Conservation (phyloP, 768 basidiomycete species). For the Strobilomyces dryophilus region DNA sequence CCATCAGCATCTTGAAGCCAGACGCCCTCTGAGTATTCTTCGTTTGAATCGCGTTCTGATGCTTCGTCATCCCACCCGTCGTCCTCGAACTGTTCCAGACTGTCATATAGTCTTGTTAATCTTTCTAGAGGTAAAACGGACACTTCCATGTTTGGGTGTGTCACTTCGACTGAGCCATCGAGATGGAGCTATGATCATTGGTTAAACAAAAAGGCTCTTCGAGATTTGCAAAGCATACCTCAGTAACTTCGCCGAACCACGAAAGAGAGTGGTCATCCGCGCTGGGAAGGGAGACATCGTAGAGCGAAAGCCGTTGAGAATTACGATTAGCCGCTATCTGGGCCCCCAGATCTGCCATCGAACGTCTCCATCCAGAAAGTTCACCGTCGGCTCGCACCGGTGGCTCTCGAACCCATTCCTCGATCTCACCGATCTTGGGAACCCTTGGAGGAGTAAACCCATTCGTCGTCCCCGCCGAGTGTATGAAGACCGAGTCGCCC, state of each 20-base stretch:
- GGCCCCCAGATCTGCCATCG: slow-evolving; percentile 63
- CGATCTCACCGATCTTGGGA: slow-evolving; percentile 81
- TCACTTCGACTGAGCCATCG: slow-evolving; percentile 71
- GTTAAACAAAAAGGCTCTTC: slow-evolving; percentile 5
- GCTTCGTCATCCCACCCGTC: slow-evolving; percentile 49
- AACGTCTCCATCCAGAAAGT: slow-evolving; percentile 66
- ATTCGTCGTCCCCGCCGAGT: slow-evolving; percentile 66
- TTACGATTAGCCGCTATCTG: slow-evolving; percentile 47
- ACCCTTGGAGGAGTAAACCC: slow-evolving; percentile 66
- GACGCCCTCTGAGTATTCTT: slow-evolving; percentile 39
- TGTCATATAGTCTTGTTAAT: slow-evolving; percentile 75
- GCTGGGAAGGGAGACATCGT: slow-evolving; percentile 40
- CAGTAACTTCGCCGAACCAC: slow-evolving; percentile 89
- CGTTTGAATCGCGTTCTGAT: slow-evolving; percentile 34
- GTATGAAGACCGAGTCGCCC: slow-evolving; percentile 83
- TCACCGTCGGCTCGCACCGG: slow-evolving; percentile 47
- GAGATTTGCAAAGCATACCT: slow-evolving; percentile 39
- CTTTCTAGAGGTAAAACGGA: slow-evolving; percentile 58
- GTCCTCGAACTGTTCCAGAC: slow-evolving; percentile 74
- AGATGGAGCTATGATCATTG: slow-evolving; percentile 51
- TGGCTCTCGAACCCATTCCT: slow-evolving; percentile 69
- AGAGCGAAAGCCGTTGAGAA: slow-evolving; percentile 36
- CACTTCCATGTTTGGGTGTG: slow-evolving; percentile 54
- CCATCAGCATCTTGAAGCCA: slow-evolving; percentile 43
- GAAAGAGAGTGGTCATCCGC: slow-evolving; percentile 41